Evolutionary conservation across 2,329 filamentous ascomycete genomes (phyloP).

Genomic region (Alternaria tenuissima): DNA sequence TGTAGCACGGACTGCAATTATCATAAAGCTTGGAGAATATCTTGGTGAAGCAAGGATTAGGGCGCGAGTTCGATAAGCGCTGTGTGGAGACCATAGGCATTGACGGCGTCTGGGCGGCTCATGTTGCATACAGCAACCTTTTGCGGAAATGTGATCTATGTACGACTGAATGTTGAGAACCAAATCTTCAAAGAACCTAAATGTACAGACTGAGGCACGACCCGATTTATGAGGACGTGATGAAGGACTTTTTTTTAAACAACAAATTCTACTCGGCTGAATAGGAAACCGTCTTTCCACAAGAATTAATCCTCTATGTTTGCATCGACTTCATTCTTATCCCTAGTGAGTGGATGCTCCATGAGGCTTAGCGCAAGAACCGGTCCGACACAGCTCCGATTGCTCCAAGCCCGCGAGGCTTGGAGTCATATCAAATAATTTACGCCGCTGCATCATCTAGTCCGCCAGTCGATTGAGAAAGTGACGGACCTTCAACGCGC

Average conservation of each 20-base stretch:
- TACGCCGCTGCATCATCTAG: slow-evolving; percentile 8
- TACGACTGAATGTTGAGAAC: slow-evolving; percentile 7
- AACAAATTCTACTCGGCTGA: no score
- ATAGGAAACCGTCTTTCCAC: not conserved
- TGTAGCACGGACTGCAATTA: slow-evolving; percentile 21
- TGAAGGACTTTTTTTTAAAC: not conserved
- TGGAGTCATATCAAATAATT: slow-evolving; percentile 41
- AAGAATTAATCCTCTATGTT: not conserved
- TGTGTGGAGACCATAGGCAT: slow-evolving; percentile 29
- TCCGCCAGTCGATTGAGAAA: slow-evolving; percentile 10
- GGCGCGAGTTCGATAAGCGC: not conserved
- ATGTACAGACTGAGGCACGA: not conserved
- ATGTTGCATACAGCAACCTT: slow-evolving; percentile 33
- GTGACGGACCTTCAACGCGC: not conserved
- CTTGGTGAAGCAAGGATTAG: slow-evolving; percentile 11
- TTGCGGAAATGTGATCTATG: slow-evolving; percentile 23
- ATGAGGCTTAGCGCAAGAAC: slow-evolving; percentile 18
- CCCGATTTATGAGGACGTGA: not conserved
- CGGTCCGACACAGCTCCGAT: slow-evolving; percentile 29
- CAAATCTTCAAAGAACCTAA: not conserved
- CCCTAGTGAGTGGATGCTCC: not conserved
- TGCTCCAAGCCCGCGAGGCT: slow-evolving; percentile 16
- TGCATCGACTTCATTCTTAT: not conserved
- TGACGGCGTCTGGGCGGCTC: slow-evolving; percentile 38
- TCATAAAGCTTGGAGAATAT: not conserved